Conservation (phyloP, 148 eudicot genomes). For the Cornus kousa region DNA sequence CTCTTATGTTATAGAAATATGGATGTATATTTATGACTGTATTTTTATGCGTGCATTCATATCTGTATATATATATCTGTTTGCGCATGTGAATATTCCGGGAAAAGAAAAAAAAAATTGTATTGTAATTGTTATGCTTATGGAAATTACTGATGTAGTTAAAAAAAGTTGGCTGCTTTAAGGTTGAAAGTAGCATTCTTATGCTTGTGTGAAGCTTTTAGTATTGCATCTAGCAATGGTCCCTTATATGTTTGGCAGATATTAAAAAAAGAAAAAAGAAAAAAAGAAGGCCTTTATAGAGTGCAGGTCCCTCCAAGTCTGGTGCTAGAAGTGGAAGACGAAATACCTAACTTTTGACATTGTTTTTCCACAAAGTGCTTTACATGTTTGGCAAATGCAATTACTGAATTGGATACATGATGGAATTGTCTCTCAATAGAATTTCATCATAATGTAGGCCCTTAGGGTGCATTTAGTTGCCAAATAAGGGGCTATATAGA, state of each 20-base stretch:
- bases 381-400: neutral
- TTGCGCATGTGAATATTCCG: neutral
- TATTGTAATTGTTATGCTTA: no score
- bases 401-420: neutral
- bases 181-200: neutral
- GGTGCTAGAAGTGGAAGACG: no score
- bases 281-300: no score
- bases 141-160: no score
- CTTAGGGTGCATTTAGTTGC: neutral
- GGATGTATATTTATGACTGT: neutral
- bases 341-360: no score
- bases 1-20: neutral
- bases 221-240: no score
- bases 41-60: neutral
- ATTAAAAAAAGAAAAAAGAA: no score
- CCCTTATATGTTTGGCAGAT: no score
- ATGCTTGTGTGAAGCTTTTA: neutral
- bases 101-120: neutral
- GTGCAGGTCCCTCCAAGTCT: no score
- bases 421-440: neutral
- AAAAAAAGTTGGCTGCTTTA: no score
- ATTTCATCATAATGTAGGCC: neutral
- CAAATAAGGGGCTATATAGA: neutral
- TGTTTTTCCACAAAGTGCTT: neutral
- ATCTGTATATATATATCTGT: neutral